Percentiles rank a stretch among this genome's conserved stretches.
Evolutionary conservation across 2,329 filamentous ascomycete genomes (phyloP).

Genomic region (Neonectria sp.): DNA sequence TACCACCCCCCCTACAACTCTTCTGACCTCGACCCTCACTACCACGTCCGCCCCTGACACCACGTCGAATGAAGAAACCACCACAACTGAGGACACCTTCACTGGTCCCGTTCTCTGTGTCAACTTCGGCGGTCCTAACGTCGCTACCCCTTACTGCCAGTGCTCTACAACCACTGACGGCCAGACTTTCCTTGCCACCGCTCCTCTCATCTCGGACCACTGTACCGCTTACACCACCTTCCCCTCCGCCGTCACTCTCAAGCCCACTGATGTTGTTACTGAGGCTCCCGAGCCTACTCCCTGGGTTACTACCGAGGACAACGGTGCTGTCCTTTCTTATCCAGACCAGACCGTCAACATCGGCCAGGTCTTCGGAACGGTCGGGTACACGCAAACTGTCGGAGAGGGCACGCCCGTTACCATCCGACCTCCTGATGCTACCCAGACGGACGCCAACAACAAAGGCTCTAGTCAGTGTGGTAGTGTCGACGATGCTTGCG

Average conservation of each 20-base stretch:
- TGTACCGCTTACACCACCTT: slow-evolving; percentile 34
- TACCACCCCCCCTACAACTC: slow-evolving; percentile 23
- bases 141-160: slow-evolving; percentile 33
- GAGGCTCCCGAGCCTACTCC: slow-evolving; percentile 11
- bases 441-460: slow-evolving; percentile 31
- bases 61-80: slow-evolving; percentile 8
- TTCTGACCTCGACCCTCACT: slow-evolving; percentile 17
- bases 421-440: not conserved
- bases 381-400: slow-evolving; percentile 11
- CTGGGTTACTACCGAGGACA: slow-evolving; percentile 24
- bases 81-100: slow-evolving; percentile 21
- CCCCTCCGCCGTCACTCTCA: slow-evolving; percentile 28
- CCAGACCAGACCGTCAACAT: slow-evolving; percentile 6
- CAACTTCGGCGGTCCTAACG: slow-evolving; percentile 32
- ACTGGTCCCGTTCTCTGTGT: slow-evolving; percentile 27
- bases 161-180: slow-evolving; percentile 32
- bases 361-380: not conserved
- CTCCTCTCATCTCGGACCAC: slow-evolving; percentile 24
- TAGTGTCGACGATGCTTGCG: slow-evolving; percentile 35
- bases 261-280: slow-evolving; percentile 13
- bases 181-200: slow-evolving; percentile 30
- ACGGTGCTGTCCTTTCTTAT: slow-evolving; percentile 29
- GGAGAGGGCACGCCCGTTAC: slow-evolving; percentile 20
- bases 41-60: slow-evolving; percentile 17
- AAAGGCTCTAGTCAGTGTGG: slow-evolving; percentile 36